A percentile compares a stretch with the other conserved stretches of the same genome.
phyloP scores from a whole-genome alignment of 768 basidiomycete species.

The Baorangia bicolor region DNA sequence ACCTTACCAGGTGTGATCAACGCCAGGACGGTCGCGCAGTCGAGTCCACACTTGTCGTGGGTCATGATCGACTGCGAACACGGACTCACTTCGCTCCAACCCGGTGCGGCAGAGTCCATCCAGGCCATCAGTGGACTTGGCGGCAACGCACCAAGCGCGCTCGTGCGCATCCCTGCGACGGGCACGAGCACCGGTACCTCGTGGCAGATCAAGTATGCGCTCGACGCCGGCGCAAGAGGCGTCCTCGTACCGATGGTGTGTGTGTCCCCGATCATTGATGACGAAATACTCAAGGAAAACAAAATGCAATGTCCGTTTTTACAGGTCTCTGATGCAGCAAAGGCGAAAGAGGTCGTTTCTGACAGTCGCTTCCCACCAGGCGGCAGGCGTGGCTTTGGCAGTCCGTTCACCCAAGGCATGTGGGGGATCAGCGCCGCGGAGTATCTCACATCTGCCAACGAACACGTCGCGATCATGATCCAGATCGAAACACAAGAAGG shows the following conservation, averaged over 20 bases:
- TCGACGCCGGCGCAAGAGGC: conserved; percentile 67
- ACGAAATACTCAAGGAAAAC: not conserved
- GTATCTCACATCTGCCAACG: conserved; percentile 56
- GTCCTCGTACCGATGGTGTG: conserved; percentile 66
- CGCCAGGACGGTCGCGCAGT: conserved; percentile 57
- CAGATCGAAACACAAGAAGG: conserved; percentile 68
- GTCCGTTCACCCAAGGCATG: conserved; percentile 55
- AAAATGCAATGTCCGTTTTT: no score
- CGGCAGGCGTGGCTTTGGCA: conserved; percentile 66
- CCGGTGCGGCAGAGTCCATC: conserved; percentile 55
- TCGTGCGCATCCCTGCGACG: conserved; percentile 66
- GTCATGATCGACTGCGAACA: conserved; percentile 70
- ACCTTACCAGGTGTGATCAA: conserved; percentile 58
- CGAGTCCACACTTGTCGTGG: conserved; percentile 59
- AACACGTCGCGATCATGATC: conserved; percentile 53
- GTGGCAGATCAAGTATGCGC: conserved; percentile 72
- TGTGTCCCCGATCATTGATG: conserved; percentile 2
- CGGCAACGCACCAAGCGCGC: conserved; percentile 45
- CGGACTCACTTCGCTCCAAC: conserved; percentile 54
- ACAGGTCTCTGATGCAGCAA: conserved; percentile 52
- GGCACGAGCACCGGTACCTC: conserved; percentile 52
- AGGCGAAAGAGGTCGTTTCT: conserved; percentile 54
- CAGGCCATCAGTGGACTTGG: conserved; percentile 51
- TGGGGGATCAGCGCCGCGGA: conserved; percentile 55
- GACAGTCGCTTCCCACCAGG: conserved; percentile 62